Evolutionary conservation across 192 early-diverging fungal species (phyloP).

Genomic region (Coemansia sp.): DNA sequence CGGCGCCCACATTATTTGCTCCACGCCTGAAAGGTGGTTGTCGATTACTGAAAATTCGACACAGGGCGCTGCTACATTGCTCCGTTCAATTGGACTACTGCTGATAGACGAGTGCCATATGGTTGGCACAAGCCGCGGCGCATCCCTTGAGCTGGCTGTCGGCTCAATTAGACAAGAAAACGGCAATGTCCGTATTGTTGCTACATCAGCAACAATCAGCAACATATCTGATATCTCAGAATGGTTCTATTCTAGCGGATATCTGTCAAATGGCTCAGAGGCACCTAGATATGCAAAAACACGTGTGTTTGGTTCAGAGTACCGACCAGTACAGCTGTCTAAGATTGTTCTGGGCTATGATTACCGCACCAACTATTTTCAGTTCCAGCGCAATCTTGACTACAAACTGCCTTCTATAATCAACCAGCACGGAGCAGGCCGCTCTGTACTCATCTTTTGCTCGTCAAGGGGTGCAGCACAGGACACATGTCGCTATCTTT

Average conservation of each 20-base stretch:
- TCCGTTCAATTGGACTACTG: constrained; percentile 43
- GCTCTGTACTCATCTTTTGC: constrained; percentile 48
- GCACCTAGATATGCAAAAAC: constrained; percentile 18
- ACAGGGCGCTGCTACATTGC: constrained; percentile 7
- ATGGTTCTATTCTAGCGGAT: constrained; percentile 57
- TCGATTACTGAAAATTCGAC: constrained; percentile 48
- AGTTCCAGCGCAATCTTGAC: constrained; percentile 62
- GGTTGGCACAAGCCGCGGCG: constrained; percentile 62
- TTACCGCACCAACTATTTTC: constrained; percentile 45
- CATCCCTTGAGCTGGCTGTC: constrained; percentile 64
- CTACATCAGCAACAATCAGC: constrained; percentile 68
- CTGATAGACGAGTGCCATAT: constrained; percentile 74
- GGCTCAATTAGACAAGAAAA: constrained; percentile 51
- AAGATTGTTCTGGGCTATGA: constrained; percentile 59
- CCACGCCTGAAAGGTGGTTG: constrained; percentile 75
- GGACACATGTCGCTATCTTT: constrained; percentile 33
- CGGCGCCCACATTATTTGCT: constrained; percentile 55
- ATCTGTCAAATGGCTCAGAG: constrained; percentile 3
- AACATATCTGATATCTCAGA: constrained; percentile 67
- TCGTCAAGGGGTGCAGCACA: constrained; percentile 49
- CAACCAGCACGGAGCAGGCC: constrained; percentile 30
- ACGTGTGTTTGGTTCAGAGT: constrained; percentile 69
- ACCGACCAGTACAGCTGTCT: constrained; percentile 61
- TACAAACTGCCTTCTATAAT: constrained; percentile 50
- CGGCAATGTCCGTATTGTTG: constrained; percentile 52